Conservation (phyloP, 139 green algal genomes). For the Coelastrella sp. region DNA sequence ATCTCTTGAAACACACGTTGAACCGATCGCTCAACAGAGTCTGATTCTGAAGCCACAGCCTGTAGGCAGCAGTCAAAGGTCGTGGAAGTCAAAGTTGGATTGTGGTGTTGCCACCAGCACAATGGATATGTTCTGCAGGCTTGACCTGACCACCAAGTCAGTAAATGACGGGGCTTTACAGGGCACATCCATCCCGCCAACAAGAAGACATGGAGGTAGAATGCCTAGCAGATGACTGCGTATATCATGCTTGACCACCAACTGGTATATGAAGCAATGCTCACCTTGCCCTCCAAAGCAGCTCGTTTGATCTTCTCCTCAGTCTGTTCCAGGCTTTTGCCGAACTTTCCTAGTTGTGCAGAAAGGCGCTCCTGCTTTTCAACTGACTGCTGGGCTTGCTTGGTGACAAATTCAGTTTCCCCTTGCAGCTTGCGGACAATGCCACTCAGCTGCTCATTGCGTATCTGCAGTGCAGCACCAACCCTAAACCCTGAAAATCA, state of each 20-base stretch:
- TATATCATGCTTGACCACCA: neutral
- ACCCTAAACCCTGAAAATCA: too few relatives aligned
- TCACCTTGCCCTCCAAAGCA: slow-evolving; percentile 60
- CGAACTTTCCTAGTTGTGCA: slow-evolving; percentile 68
- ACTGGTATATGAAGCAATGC: neutral
- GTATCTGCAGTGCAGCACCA: too few relatives aligned
- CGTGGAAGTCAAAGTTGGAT: too few relatives aligned
- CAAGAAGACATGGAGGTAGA: too few relatives aligned
- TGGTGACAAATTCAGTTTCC: slow-evolving; percentile 71
- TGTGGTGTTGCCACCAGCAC: too few relatives aligned
- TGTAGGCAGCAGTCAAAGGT: slow-evolving; percentile 9
- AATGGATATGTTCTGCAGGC: too few relatives aligned
- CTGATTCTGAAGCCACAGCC: slow-evolving; percentile 47
- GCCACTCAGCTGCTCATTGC: slow-evolving; percentile 79
- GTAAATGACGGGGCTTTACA: too few relatives aligned
- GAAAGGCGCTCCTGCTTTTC: slow-evolving; percentile 72
- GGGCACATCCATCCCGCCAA: too few relatives aligned
- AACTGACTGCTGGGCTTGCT: slow-evolving; percentile 66
- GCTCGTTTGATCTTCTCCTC: slow-evolving; percentile 64
- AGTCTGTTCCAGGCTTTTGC: slow-evolving; percentile 71
- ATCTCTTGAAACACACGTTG: slow-evolving; percentile 47
- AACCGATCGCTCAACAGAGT: slow-evolving; percentile 57
- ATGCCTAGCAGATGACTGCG: too few relatives aligned
- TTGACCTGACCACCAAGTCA: too few relatives aligned
- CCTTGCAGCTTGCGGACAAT: slow-evolving; percentile 80